Percentiles rank a stretch among this genome's conserved stretches.
Evolutionary conservation across 331 rosid species (phyloP).

Genomic region (Quercus tomentella): DNA sequence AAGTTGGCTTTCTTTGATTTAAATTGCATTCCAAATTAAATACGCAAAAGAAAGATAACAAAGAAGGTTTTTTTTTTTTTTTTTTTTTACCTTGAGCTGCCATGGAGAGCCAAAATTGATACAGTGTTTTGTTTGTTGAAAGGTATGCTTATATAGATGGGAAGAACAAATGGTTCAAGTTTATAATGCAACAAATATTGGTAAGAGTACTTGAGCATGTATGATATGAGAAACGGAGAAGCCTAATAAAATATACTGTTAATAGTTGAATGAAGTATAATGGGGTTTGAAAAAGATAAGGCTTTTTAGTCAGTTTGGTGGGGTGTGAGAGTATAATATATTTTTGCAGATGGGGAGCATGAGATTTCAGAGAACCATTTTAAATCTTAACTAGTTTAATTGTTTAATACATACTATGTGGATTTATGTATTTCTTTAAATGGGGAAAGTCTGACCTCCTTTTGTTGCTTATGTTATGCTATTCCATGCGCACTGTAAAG

Average conservation of each 20-base stretch:
- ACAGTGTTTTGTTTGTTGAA: constrained; percentile 32
- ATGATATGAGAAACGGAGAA: constrained; percentile 17
- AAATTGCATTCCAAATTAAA: neutral
- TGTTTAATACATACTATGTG: neutral
- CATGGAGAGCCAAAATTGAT: constrained; percentile 29
- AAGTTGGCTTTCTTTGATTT: neutral
- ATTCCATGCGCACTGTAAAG: constrained; percentile 95
- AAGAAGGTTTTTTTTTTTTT: neutral
- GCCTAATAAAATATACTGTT: constrained; percentile 23
- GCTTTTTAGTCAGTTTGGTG: constrained; percentile 67
- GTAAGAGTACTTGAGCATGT: constrained; percentile 39
- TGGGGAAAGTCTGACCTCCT: constrained; percentile 53
- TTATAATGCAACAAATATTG: constrained; percentile 45
- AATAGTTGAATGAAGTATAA: constrained; percentile 44
- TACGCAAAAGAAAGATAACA: constrained; percentile 3
- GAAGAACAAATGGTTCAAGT: constrained; percentile 38
- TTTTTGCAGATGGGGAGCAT: constrained; percentile 65
- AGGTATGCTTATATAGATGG: constrained; percentile 39
- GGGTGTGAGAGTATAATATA: constrained; percentile 45
- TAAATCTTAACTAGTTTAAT: constrained; percentile 32
- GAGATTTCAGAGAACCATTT: constrained; percentile 49
- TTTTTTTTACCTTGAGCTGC: constrained; percentile 44
- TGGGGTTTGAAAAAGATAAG: constrained; percentile 56
- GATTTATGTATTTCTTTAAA: constrained; percentile 30
- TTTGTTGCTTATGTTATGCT: constrained; percentile 56